Evolutionary conservation across 2,329 filamentous ascomycete species (phyloP).

Genomic region (Ramularia collo-cygni): DNA sequence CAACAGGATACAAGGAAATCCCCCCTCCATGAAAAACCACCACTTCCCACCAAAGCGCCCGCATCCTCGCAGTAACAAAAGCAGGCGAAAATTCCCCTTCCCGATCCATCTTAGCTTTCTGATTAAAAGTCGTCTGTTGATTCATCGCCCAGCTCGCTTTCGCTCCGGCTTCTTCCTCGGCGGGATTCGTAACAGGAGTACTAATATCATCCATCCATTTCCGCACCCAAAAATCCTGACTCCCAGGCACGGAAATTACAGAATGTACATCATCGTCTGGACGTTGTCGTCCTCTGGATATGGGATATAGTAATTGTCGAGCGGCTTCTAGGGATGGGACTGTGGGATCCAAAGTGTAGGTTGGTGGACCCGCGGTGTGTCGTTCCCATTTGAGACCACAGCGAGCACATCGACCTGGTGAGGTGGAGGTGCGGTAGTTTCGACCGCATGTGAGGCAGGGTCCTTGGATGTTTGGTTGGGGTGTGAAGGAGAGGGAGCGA

Average conservation of each 20-base stretch:
- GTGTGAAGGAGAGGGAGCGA: too few species aligned
- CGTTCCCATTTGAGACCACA: slow-evolving; percentile 14
- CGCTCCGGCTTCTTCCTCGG: too few species aligned
- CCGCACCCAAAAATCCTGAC: too few species aligned
- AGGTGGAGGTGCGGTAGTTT: slow-evolving; percentile 3
- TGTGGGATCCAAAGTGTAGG: slow-evolving; percentile 7
- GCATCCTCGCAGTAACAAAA: slow-evolving; percentile 14
- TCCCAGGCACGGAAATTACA: too few species aligned
- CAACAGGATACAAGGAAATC: slow-evolving; percentile 9
- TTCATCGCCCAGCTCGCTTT: slow-evolving; percentile 5
- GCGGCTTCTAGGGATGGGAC: slow-evolving; percentile 8
- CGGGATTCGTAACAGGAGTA: too few species aligned
- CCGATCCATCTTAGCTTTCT: slow-evolving; percentile 11
- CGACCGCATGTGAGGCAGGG: slow-evolving; percentile 6
- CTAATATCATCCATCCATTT: too few species aligned
- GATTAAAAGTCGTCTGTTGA: slow-evolving; percentile 16
- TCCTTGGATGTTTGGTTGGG: neutral
- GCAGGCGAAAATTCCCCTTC: slow-evolving; percentile 7
- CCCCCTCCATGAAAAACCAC: slow-evolving; percentile 10
- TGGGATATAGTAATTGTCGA: slow-evolving; percentile 7
- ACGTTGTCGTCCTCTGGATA: too few species aligned
- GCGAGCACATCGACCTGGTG: slow-evolving; percentile 10
- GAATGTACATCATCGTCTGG: too few species aligned
- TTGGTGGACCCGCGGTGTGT: slow-evolving; percentile 5
- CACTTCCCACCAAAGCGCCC: slow-evolving; percentile 13